These are phyloP conservation scores for Ruellia speciosa DNA, from an alignment of 305 asterid genomes.

Conservation along the genomic window DNA sequence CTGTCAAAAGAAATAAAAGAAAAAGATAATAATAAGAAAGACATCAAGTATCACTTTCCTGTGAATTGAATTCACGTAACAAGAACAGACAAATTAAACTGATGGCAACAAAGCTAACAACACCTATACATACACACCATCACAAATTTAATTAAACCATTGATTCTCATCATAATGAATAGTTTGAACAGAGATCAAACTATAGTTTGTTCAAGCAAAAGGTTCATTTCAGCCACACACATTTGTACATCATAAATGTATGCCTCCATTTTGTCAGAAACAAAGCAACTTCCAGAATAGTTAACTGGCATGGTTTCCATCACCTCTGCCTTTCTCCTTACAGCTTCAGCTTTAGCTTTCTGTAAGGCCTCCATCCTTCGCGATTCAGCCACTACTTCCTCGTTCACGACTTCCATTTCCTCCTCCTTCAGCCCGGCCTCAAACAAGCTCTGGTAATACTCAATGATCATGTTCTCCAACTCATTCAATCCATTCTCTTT, in stretches of 20 bases:
- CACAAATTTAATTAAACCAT: too few relatives aligned
- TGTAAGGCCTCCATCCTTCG: constrained; percentile 31
- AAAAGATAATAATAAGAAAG: too few relatives aligned
- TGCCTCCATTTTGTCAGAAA: constrained; percentile 29
- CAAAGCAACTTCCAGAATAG: constrained; percentile 27
- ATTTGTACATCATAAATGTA: constrained; percentile 39
- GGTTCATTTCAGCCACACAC: constrained; percentile 50
- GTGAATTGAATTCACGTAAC: too few relatives aligned
- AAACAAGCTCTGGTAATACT: constrained; percentile 50
- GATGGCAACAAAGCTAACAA: too few relatives aligned
- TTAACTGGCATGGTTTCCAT: constrained; percentile 34
- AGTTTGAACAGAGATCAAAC: background rate
- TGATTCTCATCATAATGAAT: background rate
- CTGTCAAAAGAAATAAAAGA: too few relatives aligned
- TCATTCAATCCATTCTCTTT: constrained; percentile 44
- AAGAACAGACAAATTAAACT: too few relatives aligned
- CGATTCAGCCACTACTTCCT: constrained; percentile 37
- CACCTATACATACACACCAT: too few relatives aligned
- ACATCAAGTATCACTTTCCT: too few relatives aligned
- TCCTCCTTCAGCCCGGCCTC: constrained; percentile 60
- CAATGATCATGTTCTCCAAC: constrained; percentile 45
- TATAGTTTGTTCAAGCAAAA: constrained; percentile 29
- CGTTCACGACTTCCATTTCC: constrained; percentile 45
- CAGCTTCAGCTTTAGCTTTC: constrained; percentile 34
- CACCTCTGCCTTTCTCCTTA: constrained; percentile 34